Base-by-base conservation (phyloP, 805 yeast genomes). In the Lachancea cidri region DNA sequence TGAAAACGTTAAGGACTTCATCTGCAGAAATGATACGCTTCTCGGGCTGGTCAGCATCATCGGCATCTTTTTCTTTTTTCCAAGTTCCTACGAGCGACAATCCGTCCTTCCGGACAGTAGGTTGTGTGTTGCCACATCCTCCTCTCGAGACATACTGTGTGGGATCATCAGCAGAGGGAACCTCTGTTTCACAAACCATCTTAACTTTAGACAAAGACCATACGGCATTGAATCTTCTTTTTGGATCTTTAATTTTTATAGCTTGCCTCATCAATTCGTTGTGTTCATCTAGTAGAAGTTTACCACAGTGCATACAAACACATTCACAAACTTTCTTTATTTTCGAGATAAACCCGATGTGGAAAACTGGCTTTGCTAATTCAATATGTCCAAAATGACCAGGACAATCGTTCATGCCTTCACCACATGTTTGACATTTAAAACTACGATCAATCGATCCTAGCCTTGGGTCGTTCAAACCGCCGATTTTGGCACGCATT, bases 301-400 rank as follows among this genome's bases (percentile, higher is more conserved):
- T 93, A 62, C 99, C 99, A 73, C 99, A 93, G 70, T 93, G 96
- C 88, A 93, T 89, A 72, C 99, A 93, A 22, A 91, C 91, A 68
- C 93, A 85, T 65, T 93, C 98, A 64, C 96, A 84, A 29, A 87
- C 86, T 64, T 93, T 93, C 63, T 93, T 93, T 58, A 93, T 91
- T 62, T 86, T 91, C 36, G 94, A 77, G 57, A 93, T 80, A 66
- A 87, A 93, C 35, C 96, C 98, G 64, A 93, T 87, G 65, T 93
- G 98, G 68, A 93, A 93, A 29, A 93, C 99, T 11, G 99, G 98
- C 63, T 91, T 93, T 27, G 98, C 98, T 50, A 93, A 74, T 63
- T 93, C 99, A 47, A 93, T 93, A 61, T 93, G 99, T 53, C 99
- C 99, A 67, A 93, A 93, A 70, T 93, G 99, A 45, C 99, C 99